phyloP scores from a whole-genome alignment of 257 asterid species.

The Solanum phureja region DNA sequence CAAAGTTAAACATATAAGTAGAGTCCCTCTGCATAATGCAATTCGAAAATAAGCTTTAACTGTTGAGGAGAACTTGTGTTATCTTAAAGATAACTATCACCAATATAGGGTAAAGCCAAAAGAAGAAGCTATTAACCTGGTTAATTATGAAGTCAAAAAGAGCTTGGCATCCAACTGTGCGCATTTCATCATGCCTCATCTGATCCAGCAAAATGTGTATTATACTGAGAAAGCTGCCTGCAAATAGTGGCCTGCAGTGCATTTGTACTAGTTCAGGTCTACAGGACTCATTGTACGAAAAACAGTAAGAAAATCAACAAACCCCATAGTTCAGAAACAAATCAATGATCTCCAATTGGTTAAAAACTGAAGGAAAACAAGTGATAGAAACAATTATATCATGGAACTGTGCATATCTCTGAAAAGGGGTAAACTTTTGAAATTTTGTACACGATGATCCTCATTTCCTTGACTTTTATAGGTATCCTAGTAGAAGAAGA shows the following conservation, averaged over 20 bases:
- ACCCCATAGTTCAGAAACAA: not conserved
- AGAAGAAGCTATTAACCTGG: constrained; percentile 29
- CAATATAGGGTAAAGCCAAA: not conserved
- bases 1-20: constrained; percentile 62
- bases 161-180: constrained; percentile 52
- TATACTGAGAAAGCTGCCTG: constrained; percentile 63
- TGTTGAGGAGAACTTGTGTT: not conserved
- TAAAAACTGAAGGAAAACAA: not conserved
- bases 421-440: not conserved
- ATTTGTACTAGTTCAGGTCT: constrained; percentile 6
- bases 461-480: not conserved
- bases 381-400: not conserved
- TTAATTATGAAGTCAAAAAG: constrained; percentile 65
- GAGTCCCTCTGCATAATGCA: constrained; percentile 43
- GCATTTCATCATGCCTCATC: constrained; percentile 50
- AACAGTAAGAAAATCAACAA: not conserved
- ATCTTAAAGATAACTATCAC: not conserved
- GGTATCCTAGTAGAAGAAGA: not conserved
- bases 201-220: constrained; percentile 57
- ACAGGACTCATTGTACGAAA: constrained; percentile 2
- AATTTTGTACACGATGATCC: not conserved
- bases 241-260: constrained; percentile 59
- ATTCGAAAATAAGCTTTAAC: not conserved
- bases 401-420: not conserved
- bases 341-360: not conserved